Conservation (phyloP, 805 yeast genomes). For the Priceomyces fermenticarens region DNA sequence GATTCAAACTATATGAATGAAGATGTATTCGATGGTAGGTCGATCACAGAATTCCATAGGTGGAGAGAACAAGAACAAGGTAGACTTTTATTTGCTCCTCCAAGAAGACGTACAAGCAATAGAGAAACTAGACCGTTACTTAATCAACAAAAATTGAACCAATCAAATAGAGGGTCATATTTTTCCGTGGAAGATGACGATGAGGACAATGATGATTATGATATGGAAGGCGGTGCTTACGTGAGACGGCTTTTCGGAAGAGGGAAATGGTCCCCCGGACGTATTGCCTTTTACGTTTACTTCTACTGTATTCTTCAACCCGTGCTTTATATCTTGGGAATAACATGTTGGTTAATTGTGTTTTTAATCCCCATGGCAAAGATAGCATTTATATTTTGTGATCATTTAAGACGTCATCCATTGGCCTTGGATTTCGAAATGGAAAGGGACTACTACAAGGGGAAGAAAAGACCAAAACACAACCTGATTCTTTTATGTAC, state of each 20-base stretch:
- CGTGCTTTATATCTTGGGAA: conserved; percentile 49
- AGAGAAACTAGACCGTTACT: conserved; percentile 36
- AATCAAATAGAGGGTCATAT: conserved; percentile 26
- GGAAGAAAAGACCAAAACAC: conserved; percentile 35
- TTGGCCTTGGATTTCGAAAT: conserved; percentile 74
- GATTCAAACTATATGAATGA: conserved; percentile 82
- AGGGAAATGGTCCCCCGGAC: conserved; percentile 85
- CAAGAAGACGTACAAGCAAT: conserved; percentile 36
- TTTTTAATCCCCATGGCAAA: conserved; percentile 94
- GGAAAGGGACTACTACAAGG: conserved; percentile 48
- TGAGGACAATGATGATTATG: conserved; percentile 17
- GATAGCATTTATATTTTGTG: conserved; percentile 60
- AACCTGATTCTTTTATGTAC: conserved; percentile 78
- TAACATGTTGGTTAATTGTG: conserved; percentile 75
- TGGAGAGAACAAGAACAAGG: conserved; percentile 86
- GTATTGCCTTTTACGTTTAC: conserved; percentile 69
- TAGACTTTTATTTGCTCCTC: conserved; percentile 76
- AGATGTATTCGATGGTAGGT: conserved; percentile 85
- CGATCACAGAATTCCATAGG: conserved; percentile 76
- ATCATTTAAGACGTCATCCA: conserved; percentile 87
- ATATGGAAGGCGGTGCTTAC: conserved; percentile 32
- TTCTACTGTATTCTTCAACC: conserved; percentile 76
- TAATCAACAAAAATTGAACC: conserved; percentile 31
- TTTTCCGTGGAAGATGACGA: conserved; percentile 23
- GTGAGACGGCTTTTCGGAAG: conserved; percentile 73